Base-by-base conservation (phyloP, 2,329 filamentous ascomycete genomes). In the Amauroascus verrucosus region DNA sequence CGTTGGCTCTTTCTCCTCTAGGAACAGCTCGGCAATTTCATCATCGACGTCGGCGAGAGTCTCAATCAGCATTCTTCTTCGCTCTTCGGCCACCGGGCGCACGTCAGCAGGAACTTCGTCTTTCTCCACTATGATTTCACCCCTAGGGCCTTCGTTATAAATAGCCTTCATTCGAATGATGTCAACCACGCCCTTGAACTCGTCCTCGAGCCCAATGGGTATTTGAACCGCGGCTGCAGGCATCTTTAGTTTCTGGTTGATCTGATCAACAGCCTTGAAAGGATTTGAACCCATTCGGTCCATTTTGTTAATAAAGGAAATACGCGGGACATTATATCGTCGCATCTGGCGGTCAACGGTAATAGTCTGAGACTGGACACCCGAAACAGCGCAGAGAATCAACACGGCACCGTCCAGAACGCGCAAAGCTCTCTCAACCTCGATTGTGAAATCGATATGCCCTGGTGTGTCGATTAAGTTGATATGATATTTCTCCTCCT, bases 291-390 rank as follows among this genome's bases (percentile, higher is more conserved):
- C 93, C 86, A 96, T 96, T 60, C 93, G 85, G 67, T 98, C 93
- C 91, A 98, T 97, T 79, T 98, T 98, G 77, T 98, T 98, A 68
- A 98, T 83, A 66, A 98, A 98, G 52, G 87, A 95, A 69, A 98
- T 84, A 63, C 93, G 81, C 57, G 93, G 93, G 58, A 98, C 84
- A 67, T 97, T 91, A 77, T 98, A 98, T 62, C 93, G 84, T 76
- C 89, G 88, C 93, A 98, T 98, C 75, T 98, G 93, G 62, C 93
- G 82, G 70, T 98, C 90, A 59, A 98, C 93, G 1, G 93, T 98
- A 63, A 96, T 96, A 18, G 93, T 98, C 74, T 98, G 93, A 67
- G 85, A 91, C 73, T 98, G 93, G 32, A 98, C 93, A 67, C 93
- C 93, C 64, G 88, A 95, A 57, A 97, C 93, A 57, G 93, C 93